A percentile compares a stretch with the other conserved stretches of the same genome.
Evolutionary conservation across 176 grass and related monocot genomes (phyloP).

Genomic region (Canna indica): DNA sequence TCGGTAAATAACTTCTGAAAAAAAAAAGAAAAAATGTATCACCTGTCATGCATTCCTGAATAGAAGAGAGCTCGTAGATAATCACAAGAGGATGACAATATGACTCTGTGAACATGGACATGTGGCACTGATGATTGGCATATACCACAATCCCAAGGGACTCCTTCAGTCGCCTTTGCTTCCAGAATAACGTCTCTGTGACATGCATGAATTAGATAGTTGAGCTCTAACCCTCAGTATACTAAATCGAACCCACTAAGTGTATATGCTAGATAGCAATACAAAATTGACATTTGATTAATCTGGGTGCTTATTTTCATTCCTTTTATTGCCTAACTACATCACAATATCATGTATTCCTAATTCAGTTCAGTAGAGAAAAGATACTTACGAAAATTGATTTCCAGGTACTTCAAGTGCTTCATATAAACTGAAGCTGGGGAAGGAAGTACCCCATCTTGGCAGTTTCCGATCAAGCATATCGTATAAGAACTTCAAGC

Average conservation of each 20-base stretch:
- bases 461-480: conserved; percentile 73
- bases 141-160: conserved; percentile 25
- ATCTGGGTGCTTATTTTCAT: not conserved
- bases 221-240: not conserved
- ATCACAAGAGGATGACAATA: conserved; percentile 53
- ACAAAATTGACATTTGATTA: not conserved
- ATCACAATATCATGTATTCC: not conserved
- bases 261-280: not conserved
- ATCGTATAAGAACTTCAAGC: conserved; percentile 43
- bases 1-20: not conserved
- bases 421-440: conserved; percentile 33
- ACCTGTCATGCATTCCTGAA: conserved; percentile 94
- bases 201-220: conserved; percentile 2
- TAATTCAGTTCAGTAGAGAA: not conserved
- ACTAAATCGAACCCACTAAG: conserved; percentile 11
- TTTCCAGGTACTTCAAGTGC: conserved; percentile 34
- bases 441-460: conserved; percentile 35
- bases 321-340: not conserved
- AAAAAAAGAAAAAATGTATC: conserved; percentile 7
- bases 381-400: conserved; percentile 54
- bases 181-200: conserved; percentile 82
- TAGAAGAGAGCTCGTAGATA: conserved; percentile 68
- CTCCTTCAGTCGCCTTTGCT: conserved; percentile 39
- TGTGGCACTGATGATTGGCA: conserved; percentile 50
- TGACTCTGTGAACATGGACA: conserved; percentile 55